Evolutionary conservation across 2,329 filamentous ascomycete species (phyloP).

Genomic region (Cladosporium colombiae): DNA sequence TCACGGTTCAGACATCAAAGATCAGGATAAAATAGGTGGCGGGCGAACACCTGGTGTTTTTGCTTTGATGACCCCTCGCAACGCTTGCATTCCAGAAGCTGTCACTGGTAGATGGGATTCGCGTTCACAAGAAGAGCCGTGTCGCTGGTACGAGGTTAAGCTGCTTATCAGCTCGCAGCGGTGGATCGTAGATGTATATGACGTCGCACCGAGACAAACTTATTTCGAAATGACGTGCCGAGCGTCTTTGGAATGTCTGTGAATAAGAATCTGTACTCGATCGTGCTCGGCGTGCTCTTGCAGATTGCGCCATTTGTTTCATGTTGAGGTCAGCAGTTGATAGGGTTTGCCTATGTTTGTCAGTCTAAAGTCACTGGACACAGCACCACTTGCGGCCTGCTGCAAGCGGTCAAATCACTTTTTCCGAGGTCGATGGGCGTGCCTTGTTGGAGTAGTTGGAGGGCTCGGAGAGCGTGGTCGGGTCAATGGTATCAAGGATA

Average conservation of each 20-base stretch:
- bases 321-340: neutral
- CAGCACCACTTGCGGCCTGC: neutral
- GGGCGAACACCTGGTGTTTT: conserved; percentile 7
- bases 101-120: neutral
- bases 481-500: neutral
- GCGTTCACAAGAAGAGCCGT: neutral
- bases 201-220: neutral
- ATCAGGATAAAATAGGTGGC: neutral
- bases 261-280: neutral
- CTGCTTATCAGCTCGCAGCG: conserved; percentile 1
- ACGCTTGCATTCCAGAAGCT: conserved; percentile 10
- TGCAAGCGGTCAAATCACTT: neutral
- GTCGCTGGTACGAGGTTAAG: neutral
- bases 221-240: neutral
- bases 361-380: neutral
- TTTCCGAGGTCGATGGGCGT: neutral
- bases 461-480: neutral
- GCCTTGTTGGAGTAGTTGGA: neutral
- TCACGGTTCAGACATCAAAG: neutral
- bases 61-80: conserved; percentile 7
- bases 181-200: neutral
- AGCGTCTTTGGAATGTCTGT: conserved; percentile 6
- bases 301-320: neutral
- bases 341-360: neutral
- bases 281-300: neutral